Base-by-base conservation (phyloP, 805 yeast species). In the Zygotorulaspora florentina region DNA sequence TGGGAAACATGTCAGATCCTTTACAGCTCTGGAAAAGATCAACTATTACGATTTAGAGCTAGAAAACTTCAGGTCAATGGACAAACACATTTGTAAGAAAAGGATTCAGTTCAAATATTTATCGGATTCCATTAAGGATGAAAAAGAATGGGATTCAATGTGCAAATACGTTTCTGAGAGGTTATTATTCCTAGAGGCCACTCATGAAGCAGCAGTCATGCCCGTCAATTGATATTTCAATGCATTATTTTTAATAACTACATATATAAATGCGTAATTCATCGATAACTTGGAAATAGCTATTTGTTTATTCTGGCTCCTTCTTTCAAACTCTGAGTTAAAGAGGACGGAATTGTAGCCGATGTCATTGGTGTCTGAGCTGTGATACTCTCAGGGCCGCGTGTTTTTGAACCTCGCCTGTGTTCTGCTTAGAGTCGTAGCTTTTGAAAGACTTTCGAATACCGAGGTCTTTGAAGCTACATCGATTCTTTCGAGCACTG, bases 31-130 rank as follows among this genome's bases (percentile, higher is more conserved):
- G 42, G 16, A 43, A 15, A 56, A 54, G 40, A 35, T 59, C 6
- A 52, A 53, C 18, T 41, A 51, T 23, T 58, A 58, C 42, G 65
- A 62, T 43, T 45, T 61, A 8, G 66, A 62, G 47, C 50, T 57
- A 12, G 58, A 54, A 30, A 59, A 55, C 40, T 61, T 61, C 53
- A 54, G 51, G 37, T 47, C 43, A 9, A 57, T 59, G 39, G 38
- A 57, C 9, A 46, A 58, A 23, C 39, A 48, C 26, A 37, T 62
- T n/a, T 62, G 66, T 42, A 39, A 42, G 4, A 45, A 46, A 18
- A 45, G 38, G 23, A 46, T 44, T 9, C 44, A 52, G 27, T 58
- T 61, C 51, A 54, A 51, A 27, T 58, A 61, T 37, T 27, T 61
- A 17, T 46, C 42, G 4, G 52, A 52, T 3, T 45, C 44, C 9